Base-by-base conservation (phyloP, 176 grass and related monocot species). In the Melocanna baccifera region DNA sequence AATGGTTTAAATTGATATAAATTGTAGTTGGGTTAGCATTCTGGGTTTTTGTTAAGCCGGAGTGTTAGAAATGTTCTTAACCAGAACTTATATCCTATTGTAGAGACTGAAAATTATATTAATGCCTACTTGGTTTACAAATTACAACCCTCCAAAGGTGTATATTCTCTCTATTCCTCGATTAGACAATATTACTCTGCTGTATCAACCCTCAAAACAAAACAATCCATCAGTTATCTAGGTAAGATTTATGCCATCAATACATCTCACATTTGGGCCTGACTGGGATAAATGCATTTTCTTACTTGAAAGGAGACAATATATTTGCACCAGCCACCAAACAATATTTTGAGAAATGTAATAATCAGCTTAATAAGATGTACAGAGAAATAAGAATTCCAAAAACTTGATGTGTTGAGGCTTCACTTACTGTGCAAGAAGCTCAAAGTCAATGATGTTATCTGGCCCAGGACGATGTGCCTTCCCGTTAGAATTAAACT, bases 391-490 rank as follows among this genome's bases (percentile, higher is more conserved):
- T 20, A 20, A 20, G 2, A 8, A 55, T 55, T 55, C 52, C 52
- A 55, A 55, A 55, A 52, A 52, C 16, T 26, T 50, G 39, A 43
- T 26, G 56, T 8, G 59, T 14, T 48, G 26, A 81, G 59, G 65
- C 46, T 88, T 72, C 23, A 93, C 93, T 95, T 95, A 98, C 96
- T 86, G 69, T 12, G 89, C 78, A 90, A 98, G 93, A 68, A 95
- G 93, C 56, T 98, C 96, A 66, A 88, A 93, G 82, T 98, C 93
- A 41, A 98, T 85, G 36, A 98, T 91, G 77, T 92, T 93, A 86
- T 98, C 93, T 16, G 93, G 96, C 50, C 96, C 93, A 85, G 96
- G 96, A 77, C 77, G 85, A 82, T 98, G 96, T n/a, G 82, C 89
- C 84, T 89, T 95, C 47, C 96, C 93, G 18, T 93, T 88, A 16